These are phyloP conservation scores for Penicillium sp. DNA, from an alignment of 2,329 filamentous ascomycete genomes.

Conservation along the genomic window DNA sequence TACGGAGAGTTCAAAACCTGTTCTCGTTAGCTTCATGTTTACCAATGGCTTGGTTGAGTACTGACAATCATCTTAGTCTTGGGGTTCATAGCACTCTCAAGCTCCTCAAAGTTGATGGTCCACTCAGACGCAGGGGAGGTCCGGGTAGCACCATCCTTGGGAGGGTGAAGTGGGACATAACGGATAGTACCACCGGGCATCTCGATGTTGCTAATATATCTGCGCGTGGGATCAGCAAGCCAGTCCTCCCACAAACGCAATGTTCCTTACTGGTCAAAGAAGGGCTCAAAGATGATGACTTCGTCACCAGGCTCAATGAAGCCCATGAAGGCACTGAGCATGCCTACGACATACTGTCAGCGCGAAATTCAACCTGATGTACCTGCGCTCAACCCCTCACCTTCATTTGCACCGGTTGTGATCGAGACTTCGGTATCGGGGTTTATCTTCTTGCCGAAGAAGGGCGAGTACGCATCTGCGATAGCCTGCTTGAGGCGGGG, in stretches of 20 bases:
- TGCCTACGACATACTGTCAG: conserved; percentile 53
- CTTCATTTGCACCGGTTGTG: conserved; percentile 68
- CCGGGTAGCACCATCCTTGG: conserved; percentile 72
- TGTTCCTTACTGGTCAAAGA: conserved; percentile 81
- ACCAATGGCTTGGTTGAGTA: conserved; percentile 46
- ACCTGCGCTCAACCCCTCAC: conserved; percentile 24
- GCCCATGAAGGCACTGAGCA: conserved; percentile 97
- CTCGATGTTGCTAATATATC: conserved; percentile 95
- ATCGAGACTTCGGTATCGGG: conserved; percentile 93
- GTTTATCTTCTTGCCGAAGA: conserved; percentile 79
- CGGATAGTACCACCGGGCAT: conserved; percentile 95
- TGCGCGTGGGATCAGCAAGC: conserved; percentile 27
- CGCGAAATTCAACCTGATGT: neutral
- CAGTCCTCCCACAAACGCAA: neutral
- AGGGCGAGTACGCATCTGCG: conserved; percentile 86
- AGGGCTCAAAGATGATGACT: conserved; percentile 97
- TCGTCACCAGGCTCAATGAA: conserved; percentile 95
- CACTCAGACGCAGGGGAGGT: conserved; percentile 87
- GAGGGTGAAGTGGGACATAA: conserved; percentile 93
- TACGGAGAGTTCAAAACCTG: conserved; percentile 55
- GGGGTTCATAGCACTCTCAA: conserved; percentile 78
- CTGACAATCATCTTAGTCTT: conserved; percentile 93
- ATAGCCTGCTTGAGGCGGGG: conserved; percentile 91
- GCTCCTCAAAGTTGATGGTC: conserved; percentile 79
- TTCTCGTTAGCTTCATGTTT: conserved; percentile 9